Evolutionary conservation across 352 stramenopile genomes (phyloP).

Genomic region (Phytophthora podocarpi): DNA sequence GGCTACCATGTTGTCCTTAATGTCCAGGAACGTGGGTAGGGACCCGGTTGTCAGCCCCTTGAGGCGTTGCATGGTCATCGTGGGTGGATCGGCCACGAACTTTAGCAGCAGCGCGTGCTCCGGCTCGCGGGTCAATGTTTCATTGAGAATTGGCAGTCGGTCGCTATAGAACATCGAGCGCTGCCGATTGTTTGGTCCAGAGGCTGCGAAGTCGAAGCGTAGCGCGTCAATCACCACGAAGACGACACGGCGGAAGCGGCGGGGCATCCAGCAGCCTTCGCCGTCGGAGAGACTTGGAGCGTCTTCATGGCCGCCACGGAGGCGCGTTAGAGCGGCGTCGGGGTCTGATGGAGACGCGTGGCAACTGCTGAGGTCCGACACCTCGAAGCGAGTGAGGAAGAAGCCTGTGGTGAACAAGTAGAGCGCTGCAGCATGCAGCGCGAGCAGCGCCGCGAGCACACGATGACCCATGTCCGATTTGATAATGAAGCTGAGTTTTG

Average conservation of each 20-base stretch:
- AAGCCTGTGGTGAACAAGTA: slow-evolving; percentile 89
- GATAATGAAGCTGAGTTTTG: slow-evolving; percentile 9
- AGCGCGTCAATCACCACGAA: slow-evolving; percentile 97
- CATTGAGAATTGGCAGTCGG: slow-evolving; percentile 83
- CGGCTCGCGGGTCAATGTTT: slow-evolving; percentile 55
- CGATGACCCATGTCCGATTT: slow-evolving; percentile 23
- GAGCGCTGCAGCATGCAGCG: slow-evolving; percentile 56
- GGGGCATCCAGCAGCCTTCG: slow-evolving; percentile 72
- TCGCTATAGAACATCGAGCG: slow-evolving; percentile 82
- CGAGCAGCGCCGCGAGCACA: slow-evolving; percentile 42
- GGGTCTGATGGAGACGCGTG: slow-evolving; percentile 26
- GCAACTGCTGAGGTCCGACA: slow-evolving; percentile 73
- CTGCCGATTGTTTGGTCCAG: background rate
- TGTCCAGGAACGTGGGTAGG: slow-evolving; percentile 98
- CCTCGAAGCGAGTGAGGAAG: slow-evolving; percentile 90
- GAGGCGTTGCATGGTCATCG: slow-evolving; percentile 98
- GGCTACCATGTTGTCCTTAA: slow-evolving; percentile 94
- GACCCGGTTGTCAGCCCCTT: slow-evolving; percentile 97
- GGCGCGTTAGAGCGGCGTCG: background rate
- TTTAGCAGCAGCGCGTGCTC: slow-evolving; percentile 85
- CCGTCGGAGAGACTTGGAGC: background rate
- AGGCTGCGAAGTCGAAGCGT: slow-evolving; percentile 95
- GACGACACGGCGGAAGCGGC: slow-evolving; percentile 83
- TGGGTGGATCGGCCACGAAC: slow-evolving; percentile 97
- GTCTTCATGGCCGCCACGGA: slow-evolving; percentile 14